Conservation (phyloP, 805 yeast genomes). For the Suhomyces sp. region DNA sequence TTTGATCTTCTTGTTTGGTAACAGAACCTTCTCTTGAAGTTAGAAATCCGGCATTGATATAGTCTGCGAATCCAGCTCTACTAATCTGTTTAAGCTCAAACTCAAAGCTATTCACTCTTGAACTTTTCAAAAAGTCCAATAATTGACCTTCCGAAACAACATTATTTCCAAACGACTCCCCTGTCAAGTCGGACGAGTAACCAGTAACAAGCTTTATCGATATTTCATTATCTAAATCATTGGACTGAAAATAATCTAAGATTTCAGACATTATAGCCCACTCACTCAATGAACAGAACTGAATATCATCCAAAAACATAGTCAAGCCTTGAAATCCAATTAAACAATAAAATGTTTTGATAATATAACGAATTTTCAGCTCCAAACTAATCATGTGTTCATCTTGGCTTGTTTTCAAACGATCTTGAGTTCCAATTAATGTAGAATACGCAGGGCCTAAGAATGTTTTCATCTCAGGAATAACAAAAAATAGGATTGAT, state of each 20-base stretch:
- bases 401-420: conserved; percentile 6
- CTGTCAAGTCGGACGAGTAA: conserved; percentile 1
- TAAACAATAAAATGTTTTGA: conserved; percentile 42
- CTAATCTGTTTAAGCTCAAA: neutral
- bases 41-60: conserved; percentile 1
- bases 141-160: conserved; percentile 3
- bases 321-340: conserved; percentile 45
- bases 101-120: neutral
- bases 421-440: conserved; percentile 4
- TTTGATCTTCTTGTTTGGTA: neutral
- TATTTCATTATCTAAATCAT: conserved; percentile 9
- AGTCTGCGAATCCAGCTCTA: neutral
- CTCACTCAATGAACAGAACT: conserved; percentile 40
- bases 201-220: conserved; percentile 12
- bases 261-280: conserved; percentile 30
- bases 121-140: conserved; percentile 3
- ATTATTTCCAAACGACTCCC: conserved; percentile 1
- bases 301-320: conserved; percentile 46
- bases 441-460: conserved; percentile 42
- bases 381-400: conserved; percentile 32
- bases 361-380: conserved; percentile 39
- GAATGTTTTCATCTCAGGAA: conserved; percentile 46
- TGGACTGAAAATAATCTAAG: conserved; percentile 15
- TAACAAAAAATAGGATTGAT: conserved; percentile 35
- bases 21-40: neutral